Conservation (phyloP, 179 eudicot genomes). For the Monotropa hypopitys region DNA sequence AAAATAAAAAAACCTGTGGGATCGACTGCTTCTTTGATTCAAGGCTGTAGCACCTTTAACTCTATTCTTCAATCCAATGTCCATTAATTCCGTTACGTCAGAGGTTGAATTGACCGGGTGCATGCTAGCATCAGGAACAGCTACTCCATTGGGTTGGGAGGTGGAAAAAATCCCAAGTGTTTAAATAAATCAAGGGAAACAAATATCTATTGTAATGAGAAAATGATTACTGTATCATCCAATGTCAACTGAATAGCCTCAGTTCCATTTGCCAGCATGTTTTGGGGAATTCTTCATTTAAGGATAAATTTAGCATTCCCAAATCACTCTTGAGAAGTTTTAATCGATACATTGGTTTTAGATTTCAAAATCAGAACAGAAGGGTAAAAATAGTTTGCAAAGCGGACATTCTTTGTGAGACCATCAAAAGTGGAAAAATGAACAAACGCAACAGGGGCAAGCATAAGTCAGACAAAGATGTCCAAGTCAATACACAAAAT, state of each 20-base stretch:
- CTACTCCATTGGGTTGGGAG: constrained; percentile 59
- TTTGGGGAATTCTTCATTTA: background rate
- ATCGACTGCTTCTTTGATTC: constrained; percentile 95
- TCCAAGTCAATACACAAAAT: background rate
- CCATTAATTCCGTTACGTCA: constrained; percentile 74
- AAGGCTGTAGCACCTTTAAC: constrained; percentile 66
- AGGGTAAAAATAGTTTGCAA: background rate
- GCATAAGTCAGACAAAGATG: background rate
- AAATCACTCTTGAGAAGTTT: background rate
- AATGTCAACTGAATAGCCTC: background rate
- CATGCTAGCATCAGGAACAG: constrained; percentile 91
- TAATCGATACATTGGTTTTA: background rate
- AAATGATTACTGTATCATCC: background rate
- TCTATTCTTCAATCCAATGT: constrained; percentile 58
- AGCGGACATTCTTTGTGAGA: background rate
- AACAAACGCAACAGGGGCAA: background rate
- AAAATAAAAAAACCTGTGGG: constrained; percentile 56
- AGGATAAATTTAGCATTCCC: background rate
- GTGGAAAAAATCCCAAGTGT: constrained; percentile 67
- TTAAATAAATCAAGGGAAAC: constrained; percentile 44
- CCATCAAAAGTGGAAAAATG: background rate
- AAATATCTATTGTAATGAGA: background rate
- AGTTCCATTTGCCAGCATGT: background rate
- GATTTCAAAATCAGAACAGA: background rate
- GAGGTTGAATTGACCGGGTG: constrained; percentile 47